phyloP scores from a whole-genome alignment of 805 yeast species.

The Monosporozyma unispora region DNA sequence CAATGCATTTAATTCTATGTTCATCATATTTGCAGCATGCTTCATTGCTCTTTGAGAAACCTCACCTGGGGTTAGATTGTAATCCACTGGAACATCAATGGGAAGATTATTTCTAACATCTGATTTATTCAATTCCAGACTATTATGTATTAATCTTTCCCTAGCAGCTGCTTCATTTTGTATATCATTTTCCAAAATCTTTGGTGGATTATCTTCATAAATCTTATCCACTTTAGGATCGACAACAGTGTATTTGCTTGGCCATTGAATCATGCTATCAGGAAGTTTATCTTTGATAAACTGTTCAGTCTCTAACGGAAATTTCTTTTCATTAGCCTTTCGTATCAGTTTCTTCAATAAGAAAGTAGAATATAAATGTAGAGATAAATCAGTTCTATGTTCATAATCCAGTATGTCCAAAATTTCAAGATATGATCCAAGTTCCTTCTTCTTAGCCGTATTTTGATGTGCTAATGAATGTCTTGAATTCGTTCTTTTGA shows the following conservation, averaged over 20 bases:
- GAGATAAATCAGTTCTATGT: conserved; percentile 46
- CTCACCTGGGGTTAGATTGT: conserved; percentile 13
- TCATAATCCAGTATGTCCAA: conserved; percentile 39
- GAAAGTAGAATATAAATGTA: conserved; percentile 54
- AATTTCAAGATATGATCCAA: conserved; percentile 14
- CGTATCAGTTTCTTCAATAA: conserved; percentile 28
- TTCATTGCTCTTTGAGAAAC: conserved; percentile 17
- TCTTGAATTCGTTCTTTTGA: neutral
- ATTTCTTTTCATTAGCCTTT: conserved; percentile 22
- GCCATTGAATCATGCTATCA: conserved; percentile 53
- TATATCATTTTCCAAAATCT: neutral
- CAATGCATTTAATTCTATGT: conserved; percentile 20
- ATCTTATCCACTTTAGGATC: conserved; percentile 22
- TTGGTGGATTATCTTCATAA: conserved; percentile 15
- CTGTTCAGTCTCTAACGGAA: conserved; percentile 29
- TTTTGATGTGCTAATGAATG: neutral
- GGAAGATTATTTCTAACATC: neutral
- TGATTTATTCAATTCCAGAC: neutral
- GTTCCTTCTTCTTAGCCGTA: neutral
- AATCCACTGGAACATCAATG: neutral
- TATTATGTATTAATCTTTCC: neutral
- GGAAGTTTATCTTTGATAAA: conserved; percentile 30
- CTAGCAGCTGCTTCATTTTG: neutral
- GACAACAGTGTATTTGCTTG: conserved; percentile 31
- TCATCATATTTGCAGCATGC: conserved; percentile 21